A percentile compares a stretch with the other conserved stretches of the same genome.
These are phyloP conservation scores for Colletotrichum trifolii DNA, from an alignment of 2,329 filamentous ascomycete genomes.

Conservation along the genomic window DNA sequence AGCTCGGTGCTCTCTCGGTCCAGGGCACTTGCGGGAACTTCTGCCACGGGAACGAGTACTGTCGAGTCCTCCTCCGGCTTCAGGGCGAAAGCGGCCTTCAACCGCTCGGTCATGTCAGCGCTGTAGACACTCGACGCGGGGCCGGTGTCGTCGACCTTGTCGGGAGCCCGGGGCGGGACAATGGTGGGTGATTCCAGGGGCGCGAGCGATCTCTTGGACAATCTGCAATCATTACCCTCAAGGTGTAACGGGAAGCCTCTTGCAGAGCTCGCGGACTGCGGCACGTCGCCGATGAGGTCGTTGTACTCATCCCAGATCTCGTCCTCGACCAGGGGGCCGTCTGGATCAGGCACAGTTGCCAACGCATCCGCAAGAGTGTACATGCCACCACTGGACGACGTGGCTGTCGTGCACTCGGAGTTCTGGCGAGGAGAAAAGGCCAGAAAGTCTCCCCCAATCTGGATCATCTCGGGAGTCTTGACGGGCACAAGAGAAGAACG, in stretches of 20 bases:
- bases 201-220: conserved; percentile 48
- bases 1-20: conserved; percentile 42
- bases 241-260: conserved; percentile 67
- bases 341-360: conserved; percentile 71
- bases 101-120: conserved; percentile 64
- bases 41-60: conserved; percentile 55
- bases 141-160: conserved; percentile 38
- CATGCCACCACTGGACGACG: conserved; percentile 66
- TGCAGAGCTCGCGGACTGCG: conserved; percentile 66
- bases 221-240: conserved; percentile 57
- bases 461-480: conserved; percentile 45
- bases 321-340: conserved; percentile 77
- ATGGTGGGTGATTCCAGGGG: conserved; percentile 62
- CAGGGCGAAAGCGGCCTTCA: conserved; percentile 58
- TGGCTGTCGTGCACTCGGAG: conserved; percentile 68
- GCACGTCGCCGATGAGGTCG: conserved; percentile 79
- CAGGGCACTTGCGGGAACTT: conserved; percentile 44
- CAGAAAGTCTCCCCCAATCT: conserved; percentile 72
- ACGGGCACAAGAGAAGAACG: conserved; percentile 45
- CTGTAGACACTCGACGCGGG: conserved; percentile 64
- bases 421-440: conserved; percentile 78
- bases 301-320: conserved; percentile 97
- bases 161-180: conserved; percentile 28
- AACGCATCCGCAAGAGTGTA: conserved; percentile 71
- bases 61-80: conserved; percentile 51